Base-by-base conservation (phyloP, 1,284 basidiomycete species). In the Naganishia cerealis region DNA sequence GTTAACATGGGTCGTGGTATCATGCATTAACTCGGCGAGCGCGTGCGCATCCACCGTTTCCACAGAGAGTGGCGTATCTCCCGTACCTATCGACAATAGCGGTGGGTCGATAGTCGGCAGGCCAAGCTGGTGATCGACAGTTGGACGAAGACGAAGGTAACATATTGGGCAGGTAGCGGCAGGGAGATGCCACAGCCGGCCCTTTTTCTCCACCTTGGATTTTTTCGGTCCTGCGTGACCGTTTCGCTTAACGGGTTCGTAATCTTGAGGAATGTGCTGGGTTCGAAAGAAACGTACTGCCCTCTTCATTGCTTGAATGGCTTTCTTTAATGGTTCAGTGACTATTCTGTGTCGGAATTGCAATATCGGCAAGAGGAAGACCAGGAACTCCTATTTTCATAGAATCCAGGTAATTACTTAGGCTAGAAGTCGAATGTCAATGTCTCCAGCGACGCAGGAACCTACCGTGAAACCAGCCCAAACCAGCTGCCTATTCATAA, bases 401-500 rank as follows among this genome's bases (percentile, higher is more conserved):
- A 33, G 29, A 29, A 21, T 18, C 38, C 29, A 10, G 18, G 26
- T 50, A 21, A 53, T 10, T 18, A 13, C 1, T 26, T 24, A 42
- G 42, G 13, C 12, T n/a, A 26, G 16, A 3, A 38, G 52, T 13
- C 15, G n/a, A 13, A 18, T 33, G 26, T n/a, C 3, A 13, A 18
- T 33, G 26, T n/a, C 3, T 67, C 33, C 67, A 52, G 16, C 53
- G 13, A 24, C 24, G n/a, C 13, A 18, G 40, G 33, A 7, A 81
- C 89, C 71, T 77, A 94, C 93, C 1, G 95, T 99, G 79, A 99
- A 95, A 0, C 93, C 91, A 77, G 95, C 91, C 96, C 96, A 99
- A 65, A 99, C 95, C 84, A 99, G 91, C 80, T 99, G 96, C 67
- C 96, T 89, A 75, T 99, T 98, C 89, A 99, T 92, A 76, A 94